phyloP scores from a whole-genome alignment of 2,329 filamentous ascomycete species.

The Coleophoma eucalyptorum region DNA sequence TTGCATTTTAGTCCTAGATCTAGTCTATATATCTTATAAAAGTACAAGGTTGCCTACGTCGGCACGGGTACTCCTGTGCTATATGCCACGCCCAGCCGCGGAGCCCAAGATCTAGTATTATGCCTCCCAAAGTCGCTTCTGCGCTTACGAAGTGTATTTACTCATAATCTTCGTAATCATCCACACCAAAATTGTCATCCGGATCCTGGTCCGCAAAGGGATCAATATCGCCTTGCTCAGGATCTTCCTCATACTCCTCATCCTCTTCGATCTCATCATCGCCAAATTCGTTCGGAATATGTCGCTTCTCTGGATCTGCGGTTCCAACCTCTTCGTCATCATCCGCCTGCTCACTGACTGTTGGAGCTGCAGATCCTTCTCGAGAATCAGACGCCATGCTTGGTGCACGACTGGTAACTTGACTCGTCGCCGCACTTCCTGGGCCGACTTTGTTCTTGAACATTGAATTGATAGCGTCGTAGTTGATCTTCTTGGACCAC shows the following conservation, averaged over 20 bases:
- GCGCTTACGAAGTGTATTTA: background rate
- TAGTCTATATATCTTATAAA: no score
- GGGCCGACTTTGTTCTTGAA: slow-evolving; percentile 40
- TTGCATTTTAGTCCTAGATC: no score
- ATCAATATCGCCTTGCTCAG: background rate
- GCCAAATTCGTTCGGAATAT: background rate
- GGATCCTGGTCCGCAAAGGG: background rate
- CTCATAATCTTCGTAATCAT: background rate
- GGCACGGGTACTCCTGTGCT: no score
- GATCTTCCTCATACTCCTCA: background rate
- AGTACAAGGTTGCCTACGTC: no score
- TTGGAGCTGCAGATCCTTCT: background rate
- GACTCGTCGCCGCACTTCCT: slow-evolving; percentile 41
- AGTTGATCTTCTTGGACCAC: slow-evolving; percentile 74
- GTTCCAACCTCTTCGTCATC: background rate
- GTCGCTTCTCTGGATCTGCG: background rate
- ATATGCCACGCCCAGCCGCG: no score
- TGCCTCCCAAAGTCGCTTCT: no score
- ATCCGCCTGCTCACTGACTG: background rate
- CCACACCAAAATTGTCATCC: background rate
- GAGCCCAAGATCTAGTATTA: no score
- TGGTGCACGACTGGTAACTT: slow-evolving; percentile 37
- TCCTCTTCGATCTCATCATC: background rate
- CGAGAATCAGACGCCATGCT: background rate
- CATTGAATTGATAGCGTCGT: slow-evolving; percentile 56